phyloP scores from a whole-genome alignment of 257 asterid genomes.

The Nicotiana obtusifolia region DNA sequence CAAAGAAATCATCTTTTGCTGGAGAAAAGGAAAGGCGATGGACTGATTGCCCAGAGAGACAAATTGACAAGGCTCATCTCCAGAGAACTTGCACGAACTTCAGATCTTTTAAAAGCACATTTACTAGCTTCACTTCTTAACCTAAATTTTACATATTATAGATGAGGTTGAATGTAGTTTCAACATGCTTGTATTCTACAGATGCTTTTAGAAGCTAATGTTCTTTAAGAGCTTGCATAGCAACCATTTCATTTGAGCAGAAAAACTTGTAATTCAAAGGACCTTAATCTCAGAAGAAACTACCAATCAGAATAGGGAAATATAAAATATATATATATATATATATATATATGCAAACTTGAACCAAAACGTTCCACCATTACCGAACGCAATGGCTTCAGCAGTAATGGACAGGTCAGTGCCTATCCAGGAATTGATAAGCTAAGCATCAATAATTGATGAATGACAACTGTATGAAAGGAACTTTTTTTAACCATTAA shows the following conservation, averaged over 20 bases:
- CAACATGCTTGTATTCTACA: not conserved
- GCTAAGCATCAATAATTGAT: not conserved
- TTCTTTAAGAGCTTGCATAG: not conserved
- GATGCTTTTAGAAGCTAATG: conserved; percentile 5
- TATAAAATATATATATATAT: too few species aligned
- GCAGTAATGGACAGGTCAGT: too few species aligned
- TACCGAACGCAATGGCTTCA: too few species aligned
- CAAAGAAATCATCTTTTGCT: not conserved
- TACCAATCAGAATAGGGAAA: conserved; percentile 2
- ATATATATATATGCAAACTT: too few species aligned
- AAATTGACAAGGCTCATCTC: not conserved
- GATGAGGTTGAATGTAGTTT: not conserved
- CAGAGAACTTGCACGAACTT: not conserved
- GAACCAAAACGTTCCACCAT: too few species aligned
- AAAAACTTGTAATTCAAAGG: not conserved
- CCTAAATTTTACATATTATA: not conserved
- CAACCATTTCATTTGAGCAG: not conserved
- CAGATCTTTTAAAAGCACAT: not conserved
- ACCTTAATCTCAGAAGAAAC: not conserved
- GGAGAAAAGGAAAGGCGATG: not conserved
- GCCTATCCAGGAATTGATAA: too few species aligned
- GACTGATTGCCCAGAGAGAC: not conserved
- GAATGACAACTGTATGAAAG: not conserved
- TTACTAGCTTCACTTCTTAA: not conserved
- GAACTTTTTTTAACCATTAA: not conserved